Base-by-base conservation (phyloP, 495 filamentous ascomycete genomes). In the Aspergillus mulundensis region DNA sequence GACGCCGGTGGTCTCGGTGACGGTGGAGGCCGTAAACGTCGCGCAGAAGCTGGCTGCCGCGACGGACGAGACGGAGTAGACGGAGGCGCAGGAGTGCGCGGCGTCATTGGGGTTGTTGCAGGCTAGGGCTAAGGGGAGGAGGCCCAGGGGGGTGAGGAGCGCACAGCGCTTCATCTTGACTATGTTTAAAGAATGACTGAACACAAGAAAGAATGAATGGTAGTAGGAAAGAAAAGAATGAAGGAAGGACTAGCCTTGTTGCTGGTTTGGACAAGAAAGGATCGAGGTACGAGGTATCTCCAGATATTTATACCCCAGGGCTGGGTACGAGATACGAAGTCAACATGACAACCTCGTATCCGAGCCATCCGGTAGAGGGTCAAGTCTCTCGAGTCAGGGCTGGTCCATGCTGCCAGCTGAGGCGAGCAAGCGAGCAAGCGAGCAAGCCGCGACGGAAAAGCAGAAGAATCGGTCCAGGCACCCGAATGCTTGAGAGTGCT, bases 131-230 rank as follows among this genome's bases (percentile, higher is more conserved):
- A 70, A 45, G 40, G 68, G 66, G 54, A 65, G 20, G 44, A 66
- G 53, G 25, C 63, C 45, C 55, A 67, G 59, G 20, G 32, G 32
- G 32, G 32, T 36, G 12, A 70, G 49, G 24, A 68, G 68, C 63
- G 66, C 68, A 34, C 68, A 56, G 68, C 65, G 65, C 63, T 65
- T 68, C 51, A 61, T 66, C 47, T 55, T 57, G 38, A 14, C 5
- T 36, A 14, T 23, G 36, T 21, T 18, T 25, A 16, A 79, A 75
- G 67, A 70, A 74, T 36, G 56, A 67, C 48, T 25, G 58, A 55
- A 61, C 53, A 42, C 50, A 50, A 14, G 36, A 42, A 45, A 25
- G 21, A 47, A 47, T 45, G 24, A 47, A 54, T 45, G 44, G 41
- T 36, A 15, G 16, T 7, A 56, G 12, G 52, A 34, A 28, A n/a